Evolutionary conservation across 768 basidiomycete species (phyloP).

Genomic region (Steccherinum ochraceum): DNA sequence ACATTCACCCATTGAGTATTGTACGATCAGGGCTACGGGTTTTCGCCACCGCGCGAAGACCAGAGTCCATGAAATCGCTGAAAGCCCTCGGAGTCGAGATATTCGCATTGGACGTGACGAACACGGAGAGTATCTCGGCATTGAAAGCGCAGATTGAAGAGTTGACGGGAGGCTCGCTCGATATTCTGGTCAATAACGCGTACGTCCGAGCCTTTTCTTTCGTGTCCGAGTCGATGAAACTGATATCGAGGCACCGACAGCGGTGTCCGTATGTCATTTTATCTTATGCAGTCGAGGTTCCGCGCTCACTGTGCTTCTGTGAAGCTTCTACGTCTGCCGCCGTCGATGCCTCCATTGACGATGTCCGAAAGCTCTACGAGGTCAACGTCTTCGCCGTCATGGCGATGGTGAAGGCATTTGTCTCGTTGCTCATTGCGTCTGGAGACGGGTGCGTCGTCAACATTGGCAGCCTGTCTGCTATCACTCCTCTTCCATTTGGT

Average conservation of each 20-base stretch:
- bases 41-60: not conserved
- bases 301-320: too few species aligned
- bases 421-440: not conserved
- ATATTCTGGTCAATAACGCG: conserved; percentile 1
- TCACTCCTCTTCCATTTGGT: not conserved
- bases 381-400: conserved; percentile 1
- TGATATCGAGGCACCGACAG: not conserved
- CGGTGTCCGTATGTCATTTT: too few species aligned
- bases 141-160: not conserved
- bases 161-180: not conserved
- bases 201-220: not conserved
- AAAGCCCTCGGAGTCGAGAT: not conserved
- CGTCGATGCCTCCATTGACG: not conserved
- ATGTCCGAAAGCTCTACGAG: not conserved
- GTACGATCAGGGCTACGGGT: not conserved
- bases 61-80: not conserved
- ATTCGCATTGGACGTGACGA: not conserved
- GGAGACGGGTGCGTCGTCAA: not conserved
- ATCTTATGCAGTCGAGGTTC: too few species aligned
- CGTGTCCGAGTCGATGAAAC: not conserved
- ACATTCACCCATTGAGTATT: too few species aligned
- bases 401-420: not conserved
- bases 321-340: not conserved
- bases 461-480: not conserved
- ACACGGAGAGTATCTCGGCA: not conserved